Conservation (phyloP, 2,329 filamentous ascomycete species). For the Hypoxylon sp. region DNA sequence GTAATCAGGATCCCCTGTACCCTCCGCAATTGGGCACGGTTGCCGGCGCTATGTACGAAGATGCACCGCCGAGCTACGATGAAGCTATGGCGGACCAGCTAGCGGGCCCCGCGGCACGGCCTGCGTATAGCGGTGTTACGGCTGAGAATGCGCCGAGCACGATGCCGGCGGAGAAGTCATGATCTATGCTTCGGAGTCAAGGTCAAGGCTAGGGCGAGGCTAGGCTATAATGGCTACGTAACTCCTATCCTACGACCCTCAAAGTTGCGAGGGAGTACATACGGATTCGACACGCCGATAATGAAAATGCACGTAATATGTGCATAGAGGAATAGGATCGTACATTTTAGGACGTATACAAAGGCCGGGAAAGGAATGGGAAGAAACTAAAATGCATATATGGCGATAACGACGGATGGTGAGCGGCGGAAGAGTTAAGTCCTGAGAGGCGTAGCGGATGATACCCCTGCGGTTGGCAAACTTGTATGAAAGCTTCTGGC, state of each 20-base stretch:
- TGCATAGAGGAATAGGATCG: neutral
- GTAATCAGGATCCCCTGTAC: slow-evolving; percentile 64
- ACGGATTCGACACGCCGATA: neutral
- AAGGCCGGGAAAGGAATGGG: neutral
- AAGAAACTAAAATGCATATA: neutral
- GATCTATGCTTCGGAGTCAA: neutral
- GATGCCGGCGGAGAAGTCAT: slow-evolving; percentile 51
- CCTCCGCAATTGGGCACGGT: slow-evolving; percentile 68
- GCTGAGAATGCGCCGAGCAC: slow-evolving; percentile 71
- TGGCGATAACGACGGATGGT: neutral
- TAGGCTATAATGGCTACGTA: neutral
- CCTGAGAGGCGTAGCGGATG: slow-evolving; percentile 27
- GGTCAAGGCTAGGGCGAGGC: no score
- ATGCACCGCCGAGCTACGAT: slow-evolving; percentile 95
- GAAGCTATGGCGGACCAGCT: slow-evolving; percentile 87
- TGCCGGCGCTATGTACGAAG: slow-evolving; percentile 67
- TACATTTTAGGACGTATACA: neutral
- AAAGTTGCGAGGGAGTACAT: neutral
- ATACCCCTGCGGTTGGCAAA: slow-evolving; percentile 32
- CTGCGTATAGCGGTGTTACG: slow-evolving; percentile 75
- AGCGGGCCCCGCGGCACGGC: slow-evolving; percentile 72
- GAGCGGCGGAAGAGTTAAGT: neutral
- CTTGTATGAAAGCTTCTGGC: neutral
- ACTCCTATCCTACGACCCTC: neutral
- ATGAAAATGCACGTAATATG: neutral